A percentile compares a stretch with the other conserved stretches of the same genome.
Evolutionary conservation across 2,329 filamentous ascomycete genomes (phyloP).

Genomic region (Diaporthe vexans): DNA sequence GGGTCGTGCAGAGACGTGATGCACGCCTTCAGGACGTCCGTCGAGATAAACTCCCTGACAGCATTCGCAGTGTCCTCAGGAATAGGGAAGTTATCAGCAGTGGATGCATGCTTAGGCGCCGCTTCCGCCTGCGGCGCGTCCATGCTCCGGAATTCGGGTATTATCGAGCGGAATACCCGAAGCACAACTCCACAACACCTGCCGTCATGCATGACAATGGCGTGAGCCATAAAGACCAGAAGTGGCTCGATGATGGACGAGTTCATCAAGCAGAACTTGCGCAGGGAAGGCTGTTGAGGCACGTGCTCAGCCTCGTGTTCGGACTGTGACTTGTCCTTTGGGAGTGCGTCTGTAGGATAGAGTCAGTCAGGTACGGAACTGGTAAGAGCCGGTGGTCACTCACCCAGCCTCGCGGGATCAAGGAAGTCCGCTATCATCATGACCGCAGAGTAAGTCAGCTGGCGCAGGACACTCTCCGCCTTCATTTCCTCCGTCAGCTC

Average conservation of each 20-base stretch:
- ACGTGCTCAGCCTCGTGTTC: conserved; percentile 10
- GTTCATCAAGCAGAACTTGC: conserved; percentile 85
- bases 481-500: conserved; percentile 97
- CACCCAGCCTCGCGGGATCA: conserved; percentile 79
- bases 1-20: conserved; percentile 93
- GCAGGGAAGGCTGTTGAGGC: conserved; percentile 70
- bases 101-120: conserved; percentile 40
- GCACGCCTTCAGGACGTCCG: conserved; percentile 89
- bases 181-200: conserved; percentile 89
- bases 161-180: conserved; percentile 86
- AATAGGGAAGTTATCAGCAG: conserved; percentile 59
- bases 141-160: conserved; percentile 76
- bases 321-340: conserved; percentile 25
- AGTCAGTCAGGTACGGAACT: conserved; percentile 31
- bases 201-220: conserved; percentile 89
- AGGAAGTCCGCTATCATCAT: conserved; percentile 92
- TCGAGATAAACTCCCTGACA: conserved; percentile 91
- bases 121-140: conserved; percentile 47
- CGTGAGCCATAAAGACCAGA: conserved; percentile 91
- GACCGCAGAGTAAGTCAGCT: conserved; percentile 92
- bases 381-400: conserved; percentile 47
- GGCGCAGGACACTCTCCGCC: conserved; percentile 92
- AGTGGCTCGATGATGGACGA: conserved; percentile 87
- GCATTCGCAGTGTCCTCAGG: conserved; percentile 69
- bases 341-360: conserved; percentile 26